Evolutionary conservation across 805 yeast genomes (phyloP).

Genomic region (Candida arabinofermentans): DNA sequence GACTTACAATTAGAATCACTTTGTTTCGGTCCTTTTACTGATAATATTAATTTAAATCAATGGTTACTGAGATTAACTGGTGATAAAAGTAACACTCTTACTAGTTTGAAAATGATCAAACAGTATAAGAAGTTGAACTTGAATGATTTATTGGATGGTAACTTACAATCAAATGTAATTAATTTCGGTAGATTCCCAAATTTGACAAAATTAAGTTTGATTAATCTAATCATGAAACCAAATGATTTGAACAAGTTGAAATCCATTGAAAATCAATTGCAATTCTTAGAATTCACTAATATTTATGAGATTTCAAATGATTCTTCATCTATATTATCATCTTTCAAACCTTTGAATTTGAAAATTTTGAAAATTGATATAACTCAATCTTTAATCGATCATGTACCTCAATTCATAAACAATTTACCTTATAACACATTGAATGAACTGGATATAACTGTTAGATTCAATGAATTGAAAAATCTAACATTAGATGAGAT

Average conservation of each 20-base stretch:
- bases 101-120: conserved; percentile 5
- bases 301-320: conserved; percentile 11
- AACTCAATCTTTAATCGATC: conserved; percentile 19
- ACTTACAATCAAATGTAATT: conserved; percentile 2
- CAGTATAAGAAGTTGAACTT: conserved; percentile 9
- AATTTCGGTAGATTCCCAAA: not conserved
- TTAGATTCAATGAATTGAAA: conserved; percentile 20
- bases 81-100: not conserved
- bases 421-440: conserved; percentile 15
- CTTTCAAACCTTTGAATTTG: conserved; percentile 7
- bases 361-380: conserved; percentile 18
- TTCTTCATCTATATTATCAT: conserved; percentile 12
- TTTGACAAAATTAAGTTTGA: conserved; percentile 10
- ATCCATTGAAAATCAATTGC: conserved; percentile 8
- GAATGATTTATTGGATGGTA: conserved; percentile 10
- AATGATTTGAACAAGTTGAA: conserved; percentile 4
- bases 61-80: not conserved
- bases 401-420: conserved; percentile 14
- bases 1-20: conserved; percentile 4
- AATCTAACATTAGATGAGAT: conserved; percentile 10
- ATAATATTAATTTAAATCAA: not conserved
- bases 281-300: conserved; percentile 13
- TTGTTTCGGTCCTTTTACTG: conserved; percentile 13
- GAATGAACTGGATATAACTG: conserved; percentile 19
- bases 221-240: conserved; percentile 7